Conservation (phyloP, 2,329 filamentous ascomycete species). For the Aspergillus viridinutans region DNA sequence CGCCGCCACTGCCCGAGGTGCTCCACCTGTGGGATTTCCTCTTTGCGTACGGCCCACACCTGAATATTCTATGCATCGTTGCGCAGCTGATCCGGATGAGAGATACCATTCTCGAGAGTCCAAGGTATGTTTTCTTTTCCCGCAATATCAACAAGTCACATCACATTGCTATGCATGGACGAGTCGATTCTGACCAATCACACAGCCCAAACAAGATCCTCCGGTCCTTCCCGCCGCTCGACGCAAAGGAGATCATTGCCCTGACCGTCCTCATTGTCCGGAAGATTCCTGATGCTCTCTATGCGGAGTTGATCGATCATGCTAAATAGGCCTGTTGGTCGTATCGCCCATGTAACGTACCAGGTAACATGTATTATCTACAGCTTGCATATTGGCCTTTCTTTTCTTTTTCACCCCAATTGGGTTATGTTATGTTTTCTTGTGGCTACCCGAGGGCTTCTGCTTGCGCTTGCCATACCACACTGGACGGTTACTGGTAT, state of each 20-base stretch:
- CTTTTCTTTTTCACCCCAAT: not conserved
- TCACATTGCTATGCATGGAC: not conserved
- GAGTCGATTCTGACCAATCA: conserved; percentile 9
- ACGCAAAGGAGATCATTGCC: conserved; percentile 78
- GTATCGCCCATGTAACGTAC: not conserved
- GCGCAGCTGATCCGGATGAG: conserved; percentile 88
- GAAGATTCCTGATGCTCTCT: conserved; percentile 86
- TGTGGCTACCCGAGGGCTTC: not conserved
- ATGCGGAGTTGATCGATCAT: conserved; percentile 83
- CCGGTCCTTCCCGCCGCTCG: conserved; percentile 78
- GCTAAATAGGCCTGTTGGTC: conserved; percentile 48
- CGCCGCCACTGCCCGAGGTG: conserved; percentile 89
- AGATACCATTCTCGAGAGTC: conserved; percentile 74
- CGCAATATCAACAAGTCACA: conserved; percentile 3
- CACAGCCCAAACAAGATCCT: conserved; percentile 83
- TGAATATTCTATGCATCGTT: conserved; percentile 95
- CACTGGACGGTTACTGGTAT: not conserved
- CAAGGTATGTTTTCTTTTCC: conserved; percentile 57
- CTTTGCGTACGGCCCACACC: conserved; percentile 88
- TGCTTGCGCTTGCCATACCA: not conserved
- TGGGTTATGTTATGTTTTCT: not conserved
- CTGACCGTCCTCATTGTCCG: conserved; percentile 81
- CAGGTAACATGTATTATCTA: conserved; percentile 5
- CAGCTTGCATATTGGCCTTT: not conserved
- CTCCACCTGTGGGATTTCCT: conserved; percentile 94